phyloP scores from a whole-genome alignment of 495 filamentous ascomycete genomes.

The Daldinia vernicosa region DNA sequence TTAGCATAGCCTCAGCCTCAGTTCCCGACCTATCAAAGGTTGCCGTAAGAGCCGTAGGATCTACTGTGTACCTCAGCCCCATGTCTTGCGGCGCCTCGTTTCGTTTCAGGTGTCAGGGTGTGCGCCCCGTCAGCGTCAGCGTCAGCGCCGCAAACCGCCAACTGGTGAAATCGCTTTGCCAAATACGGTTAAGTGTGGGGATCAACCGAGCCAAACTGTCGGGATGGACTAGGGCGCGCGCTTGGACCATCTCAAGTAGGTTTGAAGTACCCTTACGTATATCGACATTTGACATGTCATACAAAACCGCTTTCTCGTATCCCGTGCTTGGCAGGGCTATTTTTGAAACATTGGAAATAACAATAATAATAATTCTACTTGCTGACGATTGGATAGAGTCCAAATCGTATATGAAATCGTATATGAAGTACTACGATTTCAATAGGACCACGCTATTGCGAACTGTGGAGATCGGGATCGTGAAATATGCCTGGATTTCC shows the following conservation, averaged over 20 bases:
- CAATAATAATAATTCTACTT: too few relatives aligned
- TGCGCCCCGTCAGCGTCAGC: background rate
- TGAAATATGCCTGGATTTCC: background rate
- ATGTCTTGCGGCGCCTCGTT: constrained; percentile 4
- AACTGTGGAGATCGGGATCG: background rate
- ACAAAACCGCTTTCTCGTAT: background rate
- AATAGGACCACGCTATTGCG: background rate
- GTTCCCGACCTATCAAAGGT: background rate
- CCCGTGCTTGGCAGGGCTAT: background rate
- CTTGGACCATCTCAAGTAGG: background rate
- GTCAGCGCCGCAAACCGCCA: background rate
- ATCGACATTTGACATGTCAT: background rate
- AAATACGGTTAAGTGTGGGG: background rate
- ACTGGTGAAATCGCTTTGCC: background rate
- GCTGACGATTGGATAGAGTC: background rate
- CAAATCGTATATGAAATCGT: background rate
- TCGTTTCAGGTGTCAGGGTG: constrained; percentile 2
- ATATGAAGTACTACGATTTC: background rate
- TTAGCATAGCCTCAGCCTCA: constrained; percentile 3
- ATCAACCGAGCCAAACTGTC: background rate
- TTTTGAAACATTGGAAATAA: background rate
- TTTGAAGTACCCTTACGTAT: background rate
- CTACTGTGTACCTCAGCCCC: background rate
- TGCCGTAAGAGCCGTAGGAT: background rate
- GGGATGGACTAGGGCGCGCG: background rate